Conservation (phyloP, 306 rosid genomes). For the Pterocarpus macrocarpus region DNA sequence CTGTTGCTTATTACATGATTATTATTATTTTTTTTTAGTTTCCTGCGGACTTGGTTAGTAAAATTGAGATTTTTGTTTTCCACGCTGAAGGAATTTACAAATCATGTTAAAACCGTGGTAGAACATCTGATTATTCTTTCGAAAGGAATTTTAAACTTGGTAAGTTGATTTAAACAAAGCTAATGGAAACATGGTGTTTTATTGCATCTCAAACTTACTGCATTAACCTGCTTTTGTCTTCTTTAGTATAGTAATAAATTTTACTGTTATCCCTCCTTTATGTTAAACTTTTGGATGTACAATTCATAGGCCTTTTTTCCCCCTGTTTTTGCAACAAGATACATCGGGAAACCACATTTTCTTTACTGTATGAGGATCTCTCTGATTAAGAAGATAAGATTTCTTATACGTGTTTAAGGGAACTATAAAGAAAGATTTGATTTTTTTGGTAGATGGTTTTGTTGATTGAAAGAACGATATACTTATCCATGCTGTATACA, state of each 20-base stretch:
- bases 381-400: conserved; percentile 26
- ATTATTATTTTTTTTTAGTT: not conserved
- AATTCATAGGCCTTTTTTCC: conserved; percentile 2
- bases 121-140: conserved; percentile 38
- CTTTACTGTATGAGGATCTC: conserved; percentile 21
- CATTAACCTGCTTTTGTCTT: conserved; percentile 24
- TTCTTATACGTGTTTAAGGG: conserved; percentile 21
- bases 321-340: not conserved
- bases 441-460: conserved; percentile 9
- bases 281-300: conserved; percentile 27
- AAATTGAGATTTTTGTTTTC: conserved; percentile 16
- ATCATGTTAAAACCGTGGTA: conserved; percentile 21
- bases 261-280: conserved; percentile 22
- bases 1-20: conserved; percentile 23
- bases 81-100: conserved; percentile 14
- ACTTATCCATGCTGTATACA: conserved; percentile 21
- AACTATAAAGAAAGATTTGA: conserved; percentile 27
- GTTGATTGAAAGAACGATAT: conserved; percentile 18
- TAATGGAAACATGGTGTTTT: conserved; percentile 10
- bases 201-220: conserved; percentile 36
- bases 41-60: not conserved
- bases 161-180: conserved; percentile 22
- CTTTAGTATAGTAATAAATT: conserved; percentile 29
- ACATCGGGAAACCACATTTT: conserved; percentile 4
- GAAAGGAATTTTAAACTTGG: conserved; percentile 16